Evolutionary conservation across 306 rosid species (phyloP).

Genomic region (Trifolium subterraneum): DNA sequence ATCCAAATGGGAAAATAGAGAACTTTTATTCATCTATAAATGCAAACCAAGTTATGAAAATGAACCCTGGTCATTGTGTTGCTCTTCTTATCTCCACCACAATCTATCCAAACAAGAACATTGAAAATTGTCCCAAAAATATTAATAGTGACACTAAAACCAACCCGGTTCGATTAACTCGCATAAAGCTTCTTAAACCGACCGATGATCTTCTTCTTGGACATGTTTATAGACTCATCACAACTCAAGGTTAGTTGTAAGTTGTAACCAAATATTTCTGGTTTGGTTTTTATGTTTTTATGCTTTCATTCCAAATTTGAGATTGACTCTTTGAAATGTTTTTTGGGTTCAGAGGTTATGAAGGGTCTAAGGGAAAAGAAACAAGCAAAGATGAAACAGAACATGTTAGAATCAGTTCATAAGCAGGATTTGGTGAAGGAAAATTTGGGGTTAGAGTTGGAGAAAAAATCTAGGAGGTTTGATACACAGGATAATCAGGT

Average conservation of each 20-base stretch:
- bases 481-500: slow-evolving; percentile 57
- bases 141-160: slow-evolving; percentile 15
- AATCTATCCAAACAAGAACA: slow-evolving; percentile 49
- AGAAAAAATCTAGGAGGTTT: slow-evolving; percentile 44
- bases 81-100: slow-evolving; percentile 91
- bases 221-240: slow-evolving; percentile 86
- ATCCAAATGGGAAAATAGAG: slow-evolving; percentile 84
- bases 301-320: slow-evolving; percentile 19
- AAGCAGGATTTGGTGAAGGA: slow-evolving; percentile 49
- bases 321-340: slow-evolving; percentile 14
- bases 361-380: slow-evolving; percentile 78
- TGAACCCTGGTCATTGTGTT: slow-evolving; percentile 88
- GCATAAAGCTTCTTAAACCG: slow-evolving; percentile 95
- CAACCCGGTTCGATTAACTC: slow-evolving; percentile 64
- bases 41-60: slow-evolving; percentile 78
- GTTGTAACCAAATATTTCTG: not conserved
- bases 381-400: slow-evolving; percentile 68
- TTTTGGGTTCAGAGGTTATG: slow-evolving; percentile 68
- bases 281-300: not conserved
- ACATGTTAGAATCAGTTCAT: slow-evolving; percentile 47
- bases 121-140: slow-evolving; percentile 1
- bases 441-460: slow-evolving; percentile 30
- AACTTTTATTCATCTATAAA: slow-evolving; percentile 62
- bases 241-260: slow-evolving; percentile 69
- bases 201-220: slow-evolving; percentile 81